A percentile compares a stretch with the other conserved stretches of the same genome.
These are phyloP conservation scores for Cytospora schulzeri DNA, from an alignment of 2,329 filamentous ascomycete species.

Conservation along the genomic window DNA sequence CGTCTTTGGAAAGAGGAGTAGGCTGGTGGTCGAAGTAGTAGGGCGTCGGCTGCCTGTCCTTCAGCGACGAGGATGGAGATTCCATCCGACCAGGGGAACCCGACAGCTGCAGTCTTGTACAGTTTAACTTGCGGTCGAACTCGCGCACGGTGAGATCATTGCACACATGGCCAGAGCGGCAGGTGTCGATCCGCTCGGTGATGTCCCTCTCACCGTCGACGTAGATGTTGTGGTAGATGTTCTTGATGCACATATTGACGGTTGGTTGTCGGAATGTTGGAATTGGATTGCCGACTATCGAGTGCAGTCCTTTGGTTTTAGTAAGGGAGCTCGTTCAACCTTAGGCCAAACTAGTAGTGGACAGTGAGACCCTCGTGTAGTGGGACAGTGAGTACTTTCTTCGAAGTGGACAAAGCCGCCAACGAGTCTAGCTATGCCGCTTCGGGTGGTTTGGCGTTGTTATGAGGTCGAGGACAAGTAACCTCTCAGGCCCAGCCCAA, in stretches of 20 bases:
- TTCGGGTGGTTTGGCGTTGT: slow-evolving; percentile 14
- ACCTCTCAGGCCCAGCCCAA: slow-evolving; percentile 25
- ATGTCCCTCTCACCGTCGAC: slow-evolving; percentile 36
- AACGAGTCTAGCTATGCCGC: slow-evolving; percentile 17
- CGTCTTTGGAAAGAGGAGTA: slow-evolving; percentile 9
- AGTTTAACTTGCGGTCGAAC: slow-evolving; percentile 34
- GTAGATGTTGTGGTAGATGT: slow-evolving; percentile 39
- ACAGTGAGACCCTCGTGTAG: slow-evolving; percentile 1
- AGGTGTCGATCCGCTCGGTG: slow-evolving; percentile 37
- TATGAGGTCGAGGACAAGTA: slow-evolving; percentile 14
- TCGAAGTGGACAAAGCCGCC: slow-evolving; percentile 27
- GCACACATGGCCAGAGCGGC: slow-evolving; percentile 36
- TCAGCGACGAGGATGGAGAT: slow-evolving; percentile 21
- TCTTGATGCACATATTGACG: slow-evolving; percentile 39
- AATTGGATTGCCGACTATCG: neutral
- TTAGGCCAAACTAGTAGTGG: slow-evolving; percentile 6
- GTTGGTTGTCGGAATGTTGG: slow-evolving; percentile 23
- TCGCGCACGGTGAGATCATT: slow-evolving; percentile 32
- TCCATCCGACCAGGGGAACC: slow-evolving; percentile 10
- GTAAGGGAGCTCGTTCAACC: neutral
- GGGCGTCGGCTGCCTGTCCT: slow-evolving; percentile 25
- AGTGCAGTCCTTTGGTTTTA: slow-evolving; percentile 7
- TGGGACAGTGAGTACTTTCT: slow-evolving; percentile 5
- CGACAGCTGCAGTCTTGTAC: slow-evolving; percentile 30
- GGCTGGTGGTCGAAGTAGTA: slow-evolving; percentile 26